phyloP scores from a whole-genome alignment of 1,284 basidiomycete species.

The Cystobasidiaceae sp. region DNA sequence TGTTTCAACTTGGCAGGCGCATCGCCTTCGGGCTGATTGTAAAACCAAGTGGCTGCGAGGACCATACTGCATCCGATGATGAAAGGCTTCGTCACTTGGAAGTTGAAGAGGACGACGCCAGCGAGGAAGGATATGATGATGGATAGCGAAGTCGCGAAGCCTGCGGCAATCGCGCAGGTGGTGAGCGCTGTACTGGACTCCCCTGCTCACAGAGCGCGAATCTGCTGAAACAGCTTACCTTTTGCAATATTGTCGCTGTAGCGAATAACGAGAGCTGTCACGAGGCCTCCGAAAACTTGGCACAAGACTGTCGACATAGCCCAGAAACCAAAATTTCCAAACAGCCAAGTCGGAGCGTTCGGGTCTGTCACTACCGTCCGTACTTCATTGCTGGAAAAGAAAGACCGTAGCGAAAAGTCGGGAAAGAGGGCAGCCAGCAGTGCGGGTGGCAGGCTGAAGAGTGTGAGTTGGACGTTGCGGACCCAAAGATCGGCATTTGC shows the following conservation, averaged over 20 bases:
- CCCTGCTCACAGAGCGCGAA: neutral
- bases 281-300: conserved; percentile 82
- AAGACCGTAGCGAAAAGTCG: conserved; percentile 39
- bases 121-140: conserved; percentile 91
- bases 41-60: conserved; percentile 79
- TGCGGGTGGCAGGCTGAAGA: conserved; percentile 88
- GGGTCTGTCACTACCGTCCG: conserved; percentile 1
- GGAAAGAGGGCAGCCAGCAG: conserved; percentile 70
- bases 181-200: neutral
- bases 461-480: conserved; percentile 89
- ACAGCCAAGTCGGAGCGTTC: conserved; percentile 49
- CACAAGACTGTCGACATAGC: conserved; percentile 84
- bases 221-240: conserved; percentile 44
- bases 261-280: conserved; percentile 66
- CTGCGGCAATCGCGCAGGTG: conserved; percentile 30
- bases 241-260: conserved; percentile 80
- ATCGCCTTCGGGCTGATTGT: conserved; percentile 58
- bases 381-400: conserved; percentile 18
- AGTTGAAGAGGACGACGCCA: conserved; percentile 79
- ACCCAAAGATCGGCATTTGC: conserved; percentile 88
- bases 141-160: conserved; percentile 86
- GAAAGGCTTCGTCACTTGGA: conserved; percentile 77
- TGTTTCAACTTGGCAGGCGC: neutral
- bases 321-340: conserved; percentile 76
- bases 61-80: conserved; percentile 75